Evolutionary conservation across 768 basidiomycete species (phyloP), one percentile per base, ranked within the genome.

Genomic region (Suillus americanus): DNA sequence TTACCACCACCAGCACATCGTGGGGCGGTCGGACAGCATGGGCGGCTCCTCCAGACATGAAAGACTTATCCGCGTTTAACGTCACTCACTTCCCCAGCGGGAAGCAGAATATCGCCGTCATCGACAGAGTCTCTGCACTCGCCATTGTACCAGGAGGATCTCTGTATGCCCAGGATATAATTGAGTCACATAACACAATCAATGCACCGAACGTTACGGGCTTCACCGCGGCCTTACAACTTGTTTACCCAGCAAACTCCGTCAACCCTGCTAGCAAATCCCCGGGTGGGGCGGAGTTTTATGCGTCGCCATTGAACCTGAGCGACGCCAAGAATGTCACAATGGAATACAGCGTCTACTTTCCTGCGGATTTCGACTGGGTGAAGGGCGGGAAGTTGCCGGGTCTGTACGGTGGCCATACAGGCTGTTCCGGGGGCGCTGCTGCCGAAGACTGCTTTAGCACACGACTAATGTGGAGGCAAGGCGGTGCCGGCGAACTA

Each of bases 371-470:
- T 65, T 96, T 94, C 67, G 81, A 89, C 61, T 96, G 87, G 81
- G 92, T 93, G 20, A 80, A 84, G 61, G 94, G 85, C 5, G 95
- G 95, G 8, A 96, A 97, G 76, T 73, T 96, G 6, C 92, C 94
- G 0, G 95, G 94, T 0, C 66, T 95, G 5, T 93, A 88, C 69
- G 90, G 89, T 0, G 90, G 90, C 0, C 86, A 83, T 67, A 78
- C 72, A 4, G 82, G 77, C 8, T 93, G 91, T 72, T 91, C 90
- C 23, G 92, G 92, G 6, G 92, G 92, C 1, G 79, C 86, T 68
- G 81, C 82, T n/a, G 94, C 92, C 8, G 67, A 79, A 41, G 80
- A 83, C 51, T 96, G 94, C 70, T 96, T 92, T 72, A 92, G 90
- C 71, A 94, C 93, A 7, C 78, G 94, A 33, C 64, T 95, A 68